phyloP scores from a whole-genome alignment of 495 filamentous ascomycete genomes.

The Talaromyces nanjingensis region DNA sequence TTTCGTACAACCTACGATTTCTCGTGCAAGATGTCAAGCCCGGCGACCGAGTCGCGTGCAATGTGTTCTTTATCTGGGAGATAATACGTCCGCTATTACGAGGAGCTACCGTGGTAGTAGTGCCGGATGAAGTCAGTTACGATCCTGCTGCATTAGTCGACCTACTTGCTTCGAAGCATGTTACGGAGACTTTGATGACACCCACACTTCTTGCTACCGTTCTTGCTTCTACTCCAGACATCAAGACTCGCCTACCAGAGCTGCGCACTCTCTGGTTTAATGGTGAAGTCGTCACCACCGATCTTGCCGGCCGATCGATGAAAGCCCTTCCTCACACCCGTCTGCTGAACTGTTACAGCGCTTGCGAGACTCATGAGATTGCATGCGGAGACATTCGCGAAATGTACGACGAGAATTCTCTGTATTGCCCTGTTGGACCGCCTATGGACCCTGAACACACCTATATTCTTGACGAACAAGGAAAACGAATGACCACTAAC shows the following conservation, averaged over 20 bases:
- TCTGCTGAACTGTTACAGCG: slow-evolving; percentile 64
- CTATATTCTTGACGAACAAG: slow-evolving; percentile 53
- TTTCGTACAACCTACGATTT: slow-evolving; percentile 60
- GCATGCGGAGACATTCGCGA: slow-evolving; percentile 62
- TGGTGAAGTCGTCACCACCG: slow-evolving; percentile 63
- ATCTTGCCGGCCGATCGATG: slow-evolving; percentile 53
- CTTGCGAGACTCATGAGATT: slow-evolving; percentile 67
- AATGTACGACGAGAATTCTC: slow-evolving; percentile 45
- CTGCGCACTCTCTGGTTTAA: slow-evolving; percentile 61
- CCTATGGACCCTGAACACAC: slow-evolving; percentile 50
- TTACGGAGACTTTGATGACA: slow-evolving; percentile 71
- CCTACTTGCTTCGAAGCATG: slow-evolving; percentile 44
- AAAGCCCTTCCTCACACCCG: slow-evolving; percentile 56
- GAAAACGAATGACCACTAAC: slow-evolving; percentile 51
- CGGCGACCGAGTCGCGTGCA: slow-evolving; percentile 63
- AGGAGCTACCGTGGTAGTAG: slow-evolving; percentile 58
- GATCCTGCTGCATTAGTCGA: slow-evolving; percentile 62
- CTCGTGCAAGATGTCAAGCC: slow-evolving; percentile 51
- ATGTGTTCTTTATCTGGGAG: slow-evolving; percentile 72
- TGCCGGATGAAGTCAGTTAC: slow-evolving; percentile 62
- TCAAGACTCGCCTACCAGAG: slow-evolving; percentile 48
- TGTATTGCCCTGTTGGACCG: slow-evolving; percentile 56
- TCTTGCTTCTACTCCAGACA: slow-evolving; percentile 50
- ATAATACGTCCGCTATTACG: slow-evolving; percentile 62
- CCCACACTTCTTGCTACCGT: slow-evolving; percentile 61